These are phyloP conservation scores for Diversispora epigaea DNA, from an alignment of 192 early-diverging fungal genomes.

Conservation along the genomic window DNA sequence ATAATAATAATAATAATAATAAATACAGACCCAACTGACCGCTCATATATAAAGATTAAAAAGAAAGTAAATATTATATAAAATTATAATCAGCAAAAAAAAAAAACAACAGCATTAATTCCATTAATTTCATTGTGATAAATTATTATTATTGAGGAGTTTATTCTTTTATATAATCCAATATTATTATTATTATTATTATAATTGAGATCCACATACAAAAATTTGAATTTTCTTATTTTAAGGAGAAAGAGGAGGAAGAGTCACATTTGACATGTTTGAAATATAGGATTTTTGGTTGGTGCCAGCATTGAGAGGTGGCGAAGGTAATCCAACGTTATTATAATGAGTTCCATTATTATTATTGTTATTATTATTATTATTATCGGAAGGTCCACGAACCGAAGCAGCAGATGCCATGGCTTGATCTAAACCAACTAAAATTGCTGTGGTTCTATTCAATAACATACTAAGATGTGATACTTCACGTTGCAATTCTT, in stretches of 20 bases:
- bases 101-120: no score
- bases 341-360: background rate
- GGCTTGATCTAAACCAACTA: slow-evolving; percentile 53
- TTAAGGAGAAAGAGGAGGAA: slow-evolving; percentile 17
- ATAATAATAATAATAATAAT: no score
- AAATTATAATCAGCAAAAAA: no score
- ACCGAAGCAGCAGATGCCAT: slow-evolving; percentile 35
- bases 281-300: background rate
- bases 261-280: background rate
- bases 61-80: no score
- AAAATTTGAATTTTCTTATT: no score
- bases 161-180: no score
- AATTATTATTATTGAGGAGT: no score
- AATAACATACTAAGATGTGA: slow-evolving; percentile 51
- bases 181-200: no score
- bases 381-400: background rate
- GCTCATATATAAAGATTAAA: no score
- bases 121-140: no score
- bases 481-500: slow-evolving; percentile 58
- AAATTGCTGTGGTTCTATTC: slow-evolving; percentile 52
- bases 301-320: background rate
- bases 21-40: no score
- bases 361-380: background rate
- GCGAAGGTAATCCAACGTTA: background rate
- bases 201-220: no score